phyloP scores from a whole-genome alignment of 2,329 filamentous ascomycete species.

The Ophiostoma fasciatum region DNA sequence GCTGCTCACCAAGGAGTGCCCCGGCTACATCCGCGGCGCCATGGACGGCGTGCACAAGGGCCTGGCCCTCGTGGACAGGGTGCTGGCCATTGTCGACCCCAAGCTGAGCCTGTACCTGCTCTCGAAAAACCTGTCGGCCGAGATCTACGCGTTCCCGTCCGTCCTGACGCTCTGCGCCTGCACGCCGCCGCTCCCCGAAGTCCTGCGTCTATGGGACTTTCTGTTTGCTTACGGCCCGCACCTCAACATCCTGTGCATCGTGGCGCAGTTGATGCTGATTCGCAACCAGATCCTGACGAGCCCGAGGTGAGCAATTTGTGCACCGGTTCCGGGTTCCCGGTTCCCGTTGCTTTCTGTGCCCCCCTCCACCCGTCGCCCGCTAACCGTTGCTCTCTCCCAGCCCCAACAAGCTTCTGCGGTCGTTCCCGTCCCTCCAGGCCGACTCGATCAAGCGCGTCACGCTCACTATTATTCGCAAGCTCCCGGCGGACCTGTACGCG shows the following conservation, averaged over 20 bases:
- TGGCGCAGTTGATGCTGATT: conserved; percentile 84
- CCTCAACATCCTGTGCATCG: conserved; percentile 89
- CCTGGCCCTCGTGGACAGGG: conserved; percentile 79
- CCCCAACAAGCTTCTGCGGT: conserved; percentile 82
- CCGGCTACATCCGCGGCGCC: conserved; percentile 83
- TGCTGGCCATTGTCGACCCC: conserved; percentile 79
- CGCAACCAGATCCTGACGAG: conserved; percentile 71
- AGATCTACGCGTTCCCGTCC: conserved; percentile 92
- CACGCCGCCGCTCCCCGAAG: conserved; percentile 86
- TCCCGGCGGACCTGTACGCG: conserved; percentile 79
- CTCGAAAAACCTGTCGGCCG: conserved; percentile 74
- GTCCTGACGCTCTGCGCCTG: conserved; percentile 91
- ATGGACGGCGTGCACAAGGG: conserved; percentile 97
- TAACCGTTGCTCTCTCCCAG: conserved; percentile 39
- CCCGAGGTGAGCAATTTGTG: conserved; percentile 52
- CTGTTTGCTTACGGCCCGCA: conserved; percentile 91
- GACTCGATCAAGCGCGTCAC: conserved; percentile 74
- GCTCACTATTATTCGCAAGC: conserved; percentile 73
- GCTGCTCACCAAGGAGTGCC: conserved; percentile 76
- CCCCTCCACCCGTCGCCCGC: neutral
- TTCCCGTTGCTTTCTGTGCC: neutral
- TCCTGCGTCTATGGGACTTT: conserved; percentile 91
- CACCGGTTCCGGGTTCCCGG: too few relatives aligned
- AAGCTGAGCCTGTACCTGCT: conserved; percentile 75
- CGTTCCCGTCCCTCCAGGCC: conserved; percentile 71